Evolutionary conservation across 2,329 filamentous ascomycete species (phyloP), one percentile per base, ranked within the genome.

Genomic region (Coniochaeta pulveracea): DNA sequence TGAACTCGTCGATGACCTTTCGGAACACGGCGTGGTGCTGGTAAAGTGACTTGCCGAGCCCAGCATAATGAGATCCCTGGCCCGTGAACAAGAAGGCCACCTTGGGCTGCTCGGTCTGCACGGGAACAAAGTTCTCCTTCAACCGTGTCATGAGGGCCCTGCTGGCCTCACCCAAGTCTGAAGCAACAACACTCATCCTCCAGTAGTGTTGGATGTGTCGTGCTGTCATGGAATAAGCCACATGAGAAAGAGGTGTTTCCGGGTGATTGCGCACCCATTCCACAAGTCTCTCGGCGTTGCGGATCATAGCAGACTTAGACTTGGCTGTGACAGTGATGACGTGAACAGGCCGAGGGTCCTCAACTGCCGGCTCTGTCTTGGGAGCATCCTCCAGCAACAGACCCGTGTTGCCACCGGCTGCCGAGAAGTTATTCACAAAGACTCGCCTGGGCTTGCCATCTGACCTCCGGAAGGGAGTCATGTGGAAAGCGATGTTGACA

Each of bases 391-490:
- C 73, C 2, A 84, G 46, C 6, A 84, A 51, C 16, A 83, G 50
- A 11, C 75, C 72, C 2, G 78, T 81, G 53, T 85, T 85, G 21
- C 80, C 79, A 42, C 79, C 79, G 34, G 79, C 76, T 6, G 79
- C 80, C 40, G 71, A 72, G 48, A 81, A 83, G 56, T 80, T 81
- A 58, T 84, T 84, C 40, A 80, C 52, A 37, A 72, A 70, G 7
- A 69, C 56, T 5, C 59, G 54, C 18, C 65, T 57, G 3, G 60
- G 62, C 45, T 60, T 61, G 14, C 58, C 60, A 30, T 69, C 57
- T 19, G 52, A 56, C 33, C 73, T 60, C 38, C 46, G 46, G 52
- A 72, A 71, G 0, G 64, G 60, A 0, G 65, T 69, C 32, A 61
- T 48, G 41, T 73, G 57, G 39, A 68, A 62, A 2, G 72, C 64